Conservation (phyloP, 1,139 yeast species). For the Blastobotrys indianensis region DNA sequence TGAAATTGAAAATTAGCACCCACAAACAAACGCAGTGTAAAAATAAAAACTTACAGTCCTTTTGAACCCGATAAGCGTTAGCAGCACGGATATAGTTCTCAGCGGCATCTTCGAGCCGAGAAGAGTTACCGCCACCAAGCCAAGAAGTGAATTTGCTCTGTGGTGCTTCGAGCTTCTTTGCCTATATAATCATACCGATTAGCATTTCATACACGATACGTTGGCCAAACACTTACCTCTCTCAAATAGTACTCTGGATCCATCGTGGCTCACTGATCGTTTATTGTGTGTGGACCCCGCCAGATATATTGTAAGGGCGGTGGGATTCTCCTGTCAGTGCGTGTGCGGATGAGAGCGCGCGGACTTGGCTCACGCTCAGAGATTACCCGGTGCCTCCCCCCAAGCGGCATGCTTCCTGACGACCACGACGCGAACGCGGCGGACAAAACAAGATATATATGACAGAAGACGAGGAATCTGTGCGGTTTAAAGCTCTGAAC, state of each 20-base stretch:
- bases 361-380: background rate
- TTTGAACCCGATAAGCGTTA: slow-evolving; percentile 70
- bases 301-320: no score
- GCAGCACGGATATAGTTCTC: slow-evolving; percentile 90
- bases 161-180: slow-evolving; percentile 48
- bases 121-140: slow-evolving; percentile 61
- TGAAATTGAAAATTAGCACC: background rate
- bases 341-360: slow-evolving; percentile 1
- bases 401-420: no score
- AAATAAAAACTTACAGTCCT: slow-evolving; percentile 38
- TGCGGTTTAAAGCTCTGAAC: slow-evolving; percentile 50
- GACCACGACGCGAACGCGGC: background rate
- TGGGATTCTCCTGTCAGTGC: no score
- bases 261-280: background rate
- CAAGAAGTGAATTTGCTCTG: slow-evolving; percentile 38
- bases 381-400: background rate
- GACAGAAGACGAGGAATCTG: slow-evolving; percentile 19
- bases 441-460: background rate
- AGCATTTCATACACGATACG: background rate
- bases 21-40: background rate
- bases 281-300: no score
- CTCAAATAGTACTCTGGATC: slow-evolving; percentile 6
- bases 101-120: slow-evolving; percentile 82
- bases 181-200: slow-evolving; percentile 39
- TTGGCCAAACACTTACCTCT: background rate